phyloP scores from a whole-genome alignment of 2,329 filamentous ascomycete species.

The Albifimbria verrucaria region DNA sequence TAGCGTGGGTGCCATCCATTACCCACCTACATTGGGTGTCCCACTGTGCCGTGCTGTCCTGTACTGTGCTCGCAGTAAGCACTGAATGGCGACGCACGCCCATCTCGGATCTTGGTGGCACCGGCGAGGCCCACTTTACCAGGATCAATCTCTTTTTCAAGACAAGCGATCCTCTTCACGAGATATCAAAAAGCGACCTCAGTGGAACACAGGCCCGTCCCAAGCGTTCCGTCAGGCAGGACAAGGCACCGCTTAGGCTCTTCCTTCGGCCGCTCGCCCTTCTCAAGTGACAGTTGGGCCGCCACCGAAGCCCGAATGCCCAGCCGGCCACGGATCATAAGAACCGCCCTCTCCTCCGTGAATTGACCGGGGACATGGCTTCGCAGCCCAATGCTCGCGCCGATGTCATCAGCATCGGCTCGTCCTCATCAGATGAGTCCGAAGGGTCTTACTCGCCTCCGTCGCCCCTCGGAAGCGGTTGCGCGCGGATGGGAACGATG shows the following conservation, averaged over 20 bases:
- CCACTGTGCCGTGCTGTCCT: too few species aligned
- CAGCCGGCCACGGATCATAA: background rate
- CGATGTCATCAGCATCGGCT: constrained; percentile 17
- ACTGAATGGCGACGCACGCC: background rate
- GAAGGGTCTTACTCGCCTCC: background rate
- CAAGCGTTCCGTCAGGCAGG: background rate
- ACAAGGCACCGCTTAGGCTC: background rate
- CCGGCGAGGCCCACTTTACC: background rate
- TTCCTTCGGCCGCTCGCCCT: background rate
- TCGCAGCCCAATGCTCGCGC: constrained; percentile 9
- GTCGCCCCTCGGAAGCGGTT: constrained; percentile 3
- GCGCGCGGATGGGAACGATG: background rate
- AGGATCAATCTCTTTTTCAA: background rate
- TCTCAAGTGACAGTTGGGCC: background rate
- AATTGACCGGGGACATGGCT: constrained; percentile 11
- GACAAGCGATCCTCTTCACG: background rate
- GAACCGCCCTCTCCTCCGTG: background rate
- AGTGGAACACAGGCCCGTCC: background rate
- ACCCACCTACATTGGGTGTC: too few species aligned
- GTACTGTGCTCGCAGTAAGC: too few species aligned
- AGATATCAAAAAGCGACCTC: background rate
- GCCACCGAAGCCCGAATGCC: background rate
- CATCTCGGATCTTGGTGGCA: background rate
- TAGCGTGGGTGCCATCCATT: too few species aligned
- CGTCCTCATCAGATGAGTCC: constrained; percentile 1